Evolutionary conservation across 371 early-diverging fungal genomes (phyloP).

Genomic region (Haplosporangium sp.): DNA sequence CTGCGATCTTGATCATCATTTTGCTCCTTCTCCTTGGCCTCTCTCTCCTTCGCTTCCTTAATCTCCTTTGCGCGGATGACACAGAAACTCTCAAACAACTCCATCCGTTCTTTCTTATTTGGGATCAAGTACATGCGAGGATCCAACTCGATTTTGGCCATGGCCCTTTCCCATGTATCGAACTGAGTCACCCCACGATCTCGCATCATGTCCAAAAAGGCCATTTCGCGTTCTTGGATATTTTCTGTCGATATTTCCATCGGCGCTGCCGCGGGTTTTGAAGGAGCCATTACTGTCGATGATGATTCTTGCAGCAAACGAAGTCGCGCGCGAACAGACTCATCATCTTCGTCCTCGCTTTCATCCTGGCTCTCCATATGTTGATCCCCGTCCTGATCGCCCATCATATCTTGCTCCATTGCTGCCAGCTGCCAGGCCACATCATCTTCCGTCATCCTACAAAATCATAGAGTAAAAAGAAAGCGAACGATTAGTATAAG

Average conservation of each 20-base stretch:
- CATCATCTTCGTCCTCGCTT: constrained; percentile 27
- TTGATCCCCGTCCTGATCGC: constrained; percentile 44
- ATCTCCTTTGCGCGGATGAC: constrained; percentile 65
- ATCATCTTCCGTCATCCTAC: constrained; percentile 79
- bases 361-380: constrained; percentile 26
- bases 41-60: constrained; percentile 61
- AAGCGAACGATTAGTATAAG: neutral
- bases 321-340: constrained; percentile 32
- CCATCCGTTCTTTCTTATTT: constrained; percentile 44
- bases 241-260: constrained; percentile 21
- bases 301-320: constrained; percentile 31
- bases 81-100: constrained; percentile 78
- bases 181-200: constrained; percentile 80
- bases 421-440: constrained; percentile 73
- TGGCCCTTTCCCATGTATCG: constrained; percentile 77
- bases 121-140: constrained; percentile 33
- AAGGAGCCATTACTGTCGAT: neutral
- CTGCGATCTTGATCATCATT: constrained; percentile 37
- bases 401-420: constrained; percentile 62
- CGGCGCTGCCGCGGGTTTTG: neutral
- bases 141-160: constrained; percentile 43
- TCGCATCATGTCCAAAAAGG: constrained; percentile 66
- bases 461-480: neutral
- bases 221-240: constrained; percentile 41
- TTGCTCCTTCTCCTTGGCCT: constrained; percentile 34